These are phyloP conservation scores for Penicillium sp. DNA, from an alignment of 2,329 filamentous ascomycete genomes.

Conservation along the genomic window DNA sequence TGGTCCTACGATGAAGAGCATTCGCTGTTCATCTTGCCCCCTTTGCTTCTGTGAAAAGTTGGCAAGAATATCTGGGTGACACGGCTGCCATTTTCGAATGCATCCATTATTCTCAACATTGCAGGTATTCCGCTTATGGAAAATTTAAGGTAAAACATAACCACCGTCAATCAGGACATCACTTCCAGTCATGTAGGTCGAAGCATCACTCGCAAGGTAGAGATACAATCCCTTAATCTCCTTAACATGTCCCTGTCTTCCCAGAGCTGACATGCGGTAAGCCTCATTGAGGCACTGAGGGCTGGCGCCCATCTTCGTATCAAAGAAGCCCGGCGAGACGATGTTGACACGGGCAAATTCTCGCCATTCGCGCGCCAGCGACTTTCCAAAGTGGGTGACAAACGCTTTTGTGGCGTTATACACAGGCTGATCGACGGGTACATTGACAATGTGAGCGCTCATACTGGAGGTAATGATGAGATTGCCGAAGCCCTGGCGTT, in stretches of 20 bases:
- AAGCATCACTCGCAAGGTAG: constrained; percentile 51
- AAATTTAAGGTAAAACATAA: constrained; percentile 39
- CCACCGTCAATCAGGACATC: constrained; percentile 54
- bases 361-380: constrained; percentile 58
- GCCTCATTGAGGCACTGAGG: constrained; percentile 48
- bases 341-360: constrained; percentile 61
- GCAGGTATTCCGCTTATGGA: background rate
- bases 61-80: background rate
- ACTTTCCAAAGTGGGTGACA: constrained; percentile 59
- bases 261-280: constrained; percentile 51
- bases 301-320: constrained; percentile 57
- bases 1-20: too few species aligned
- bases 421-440: constrained; percentile 56
- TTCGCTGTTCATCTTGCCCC: too few species aligned
- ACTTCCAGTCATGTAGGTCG: constrained; percentile 51
- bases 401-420: constrained; percentile 61
- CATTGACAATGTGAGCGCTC: constrained; percentile 54
- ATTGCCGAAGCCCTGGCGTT: constrained; percentile 41
- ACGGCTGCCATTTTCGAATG: background rate
- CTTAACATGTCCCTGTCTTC: constrained; percentile 37
- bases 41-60: too few species aligned
- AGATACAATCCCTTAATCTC: constrained; percentile 45
- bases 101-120: background rate
- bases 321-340: constrained; percentile 57
- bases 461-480: constrained; percentile 57